phyloP scores from a whole-genome alignment of 73 alveolate species.

The Paraurostyla sp. region DNA sequence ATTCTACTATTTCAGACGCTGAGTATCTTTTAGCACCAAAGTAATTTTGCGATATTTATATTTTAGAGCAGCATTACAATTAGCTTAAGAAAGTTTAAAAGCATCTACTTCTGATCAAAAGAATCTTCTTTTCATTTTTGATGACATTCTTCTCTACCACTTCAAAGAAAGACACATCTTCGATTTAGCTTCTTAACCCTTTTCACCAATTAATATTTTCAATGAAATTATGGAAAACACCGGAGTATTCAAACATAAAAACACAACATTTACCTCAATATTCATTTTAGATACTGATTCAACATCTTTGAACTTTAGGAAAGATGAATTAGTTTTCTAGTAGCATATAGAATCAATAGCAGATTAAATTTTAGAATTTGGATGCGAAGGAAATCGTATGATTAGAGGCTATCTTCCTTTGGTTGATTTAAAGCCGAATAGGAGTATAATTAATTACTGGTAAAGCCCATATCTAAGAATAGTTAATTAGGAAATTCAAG shows the following conservation, averaged over 20 bases:
- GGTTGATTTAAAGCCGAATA: slow-evolving; percentile 49
- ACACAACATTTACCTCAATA: slow-evolving; percentile 58
- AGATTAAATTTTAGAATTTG: slow-evolving; percentile 51
- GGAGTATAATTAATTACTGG: slow-evolving; percentile 53
- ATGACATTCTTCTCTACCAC: slow-evolving; percentile 52
- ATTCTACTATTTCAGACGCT: slow-evolving; percentile 20
- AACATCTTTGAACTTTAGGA: slow-evolving; percentile 3
- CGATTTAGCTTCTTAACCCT: slow-evolving; percentile 60
- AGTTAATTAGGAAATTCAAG: slow-evolving; percentile 41
- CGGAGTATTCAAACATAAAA: slow-evolving; percentile 60
- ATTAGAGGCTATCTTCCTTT: slow-evolving; percentile 21
- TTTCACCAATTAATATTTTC: slow-evolving; percentile 60
- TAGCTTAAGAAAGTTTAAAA: slow-evolving; percentile 43
- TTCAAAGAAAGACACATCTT: slow-evolving; percentile 61
- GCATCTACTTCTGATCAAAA: neutral
- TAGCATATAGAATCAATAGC: slow-evolving; percentile 59
- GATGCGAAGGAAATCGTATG: neutral
- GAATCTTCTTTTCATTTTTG: slow-evolving; percentile 64
- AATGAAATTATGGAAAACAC: slow-evolving; percentile 69
- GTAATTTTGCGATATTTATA: neutral
- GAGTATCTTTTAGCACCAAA: slow-evolving; percentile 56
- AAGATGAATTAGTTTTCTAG: neutral
- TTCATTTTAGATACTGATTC: slow-evolving; percentile 62
- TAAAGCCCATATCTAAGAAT: slow-evolving; percentile 59
- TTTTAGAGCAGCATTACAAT: slow-evolving; percentile 57